Base-by-base conservation (phyloP, 148 eudicot species). In the Rhododendron williamsianum region DNA sequence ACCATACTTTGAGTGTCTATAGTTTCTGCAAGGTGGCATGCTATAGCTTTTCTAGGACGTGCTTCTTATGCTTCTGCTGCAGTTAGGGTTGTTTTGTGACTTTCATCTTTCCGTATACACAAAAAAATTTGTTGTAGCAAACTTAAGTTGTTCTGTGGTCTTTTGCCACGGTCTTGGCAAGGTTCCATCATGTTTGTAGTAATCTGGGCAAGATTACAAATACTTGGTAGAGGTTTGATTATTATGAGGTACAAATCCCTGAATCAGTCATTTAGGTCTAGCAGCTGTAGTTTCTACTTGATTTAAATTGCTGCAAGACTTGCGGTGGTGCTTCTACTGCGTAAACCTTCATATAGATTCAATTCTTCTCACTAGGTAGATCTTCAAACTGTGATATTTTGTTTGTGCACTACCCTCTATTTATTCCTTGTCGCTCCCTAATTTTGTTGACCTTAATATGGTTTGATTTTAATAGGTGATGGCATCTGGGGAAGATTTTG, bases 401-500 rank as follows among this genome's bases (percentile, higher is more conserved):
- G 8, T 71, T 10, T 71, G 76, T 12, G 38, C 76, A 71, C 13
- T 33, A 4, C 41, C 2, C 7, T 12, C 38, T 15, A 71, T 33
- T 33, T 71, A 33, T 25, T 71, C 21, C 76, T 33, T 33, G 41
- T 69, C 19, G 13, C 38, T 71, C 19, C 76, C 76, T 46, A 12
- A 84, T 52, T 36, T 15, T 8, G 35, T 46, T 58, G 16, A 56
- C 78, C 12, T 18, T 38, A 11, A 16, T 35, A 36, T 23, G 43
- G 11, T 49, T 27, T 25, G 52, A 12, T 78, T 87, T 80, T 38
- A 48, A 76, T 85, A 92, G 90, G 91, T 84, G 45, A 95, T 95
- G 96, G 94, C 90, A 67, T 87, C 89, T 11, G 94, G 87, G 89
- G 91, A 92, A 78, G 91, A 87, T 88, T 83, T 84, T 74, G 88